Evolutionary conservation across 2,329 filamentous ascomycete species (phyloP).

Genomic region (Knoxdaviesia capensis): DNA sequence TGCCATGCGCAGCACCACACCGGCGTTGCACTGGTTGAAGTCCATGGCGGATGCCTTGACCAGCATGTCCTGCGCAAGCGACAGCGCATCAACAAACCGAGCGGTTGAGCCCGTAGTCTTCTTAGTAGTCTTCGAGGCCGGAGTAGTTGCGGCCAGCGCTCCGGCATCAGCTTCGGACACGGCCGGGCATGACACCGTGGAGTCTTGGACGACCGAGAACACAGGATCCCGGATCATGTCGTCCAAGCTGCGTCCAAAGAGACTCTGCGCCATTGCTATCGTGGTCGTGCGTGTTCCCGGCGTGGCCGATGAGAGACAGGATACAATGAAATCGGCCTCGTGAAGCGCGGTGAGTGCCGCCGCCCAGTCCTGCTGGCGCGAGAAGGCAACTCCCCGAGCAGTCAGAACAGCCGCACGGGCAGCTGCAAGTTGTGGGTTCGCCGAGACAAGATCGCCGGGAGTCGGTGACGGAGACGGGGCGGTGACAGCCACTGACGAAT

Average conservation of each 20-base stretch:
- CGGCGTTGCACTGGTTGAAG: conserved; percentile 30
- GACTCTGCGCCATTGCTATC: conserved; percentile 15
- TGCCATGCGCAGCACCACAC: conserved; percentile 41
- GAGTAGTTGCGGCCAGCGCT: conserved; percentile 1
- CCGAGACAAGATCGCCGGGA: neutral
- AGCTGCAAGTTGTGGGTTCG: conserved; percentile 13
- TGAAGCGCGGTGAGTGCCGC: conserved; percentile 35
- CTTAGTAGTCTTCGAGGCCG: no score
- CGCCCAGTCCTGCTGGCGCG: conserved; percentile 30
- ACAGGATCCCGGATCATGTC: conserved; percentile 63
- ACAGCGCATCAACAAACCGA: conserved; percentile 36
- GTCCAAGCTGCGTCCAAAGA: conserved; percentile 47
- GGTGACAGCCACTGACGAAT: conserved; percentile 3
- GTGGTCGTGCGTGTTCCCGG: no score
- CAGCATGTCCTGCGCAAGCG: conserved; percentile 44
- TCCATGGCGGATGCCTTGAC: conserved; percentile 40
- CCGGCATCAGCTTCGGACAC: conserved; percentile 20
- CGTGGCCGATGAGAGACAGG: no score
- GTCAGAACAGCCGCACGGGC: conserved; percentile 19
- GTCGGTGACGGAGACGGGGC: conserved; percentile 7
- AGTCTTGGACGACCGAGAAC: conserved; percentile 80
- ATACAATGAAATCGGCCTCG: conserved; percentile 10
- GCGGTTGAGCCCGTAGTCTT: conserved; percentile 8
- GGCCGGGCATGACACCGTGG: conserved; percentile 71
- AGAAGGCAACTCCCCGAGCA: conserved; percentile 19